These are phyloP conservation scores for Solanum corneliomulleri DNA, from an alignment of 257 asterid genomes.

Conservation along the genomic window DNA sequence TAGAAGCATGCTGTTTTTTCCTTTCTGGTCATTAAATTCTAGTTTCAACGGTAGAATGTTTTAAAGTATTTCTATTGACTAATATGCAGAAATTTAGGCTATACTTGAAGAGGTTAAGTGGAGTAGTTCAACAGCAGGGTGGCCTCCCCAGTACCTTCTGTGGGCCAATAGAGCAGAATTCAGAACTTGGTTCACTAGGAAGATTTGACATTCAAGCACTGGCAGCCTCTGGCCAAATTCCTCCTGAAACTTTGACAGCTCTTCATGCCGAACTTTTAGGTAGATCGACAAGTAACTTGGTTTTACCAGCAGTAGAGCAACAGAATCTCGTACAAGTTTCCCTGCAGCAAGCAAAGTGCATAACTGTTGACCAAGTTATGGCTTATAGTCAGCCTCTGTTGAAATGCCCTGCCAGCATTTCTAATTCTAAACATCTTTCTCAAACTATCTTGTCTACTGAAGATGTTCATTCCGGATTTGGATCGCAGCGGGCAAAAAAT, in stretches of 20 bases:
- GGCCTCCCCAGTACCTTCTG: conserved; percentile 43
- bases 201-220: conserved; percentile 56
- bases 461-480: conserved; percentile 25
- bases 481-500: conserved; percentile 36
- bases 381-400: conserved; percentile 47
- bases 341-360: conserved; percentile 38
- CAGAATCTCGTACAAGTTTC: conserved; percentile 42
- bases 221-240: conserved; percentile 58
- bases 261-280: conserved; percentile 57
- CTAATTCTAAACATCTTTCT: conserved; percentile 30
- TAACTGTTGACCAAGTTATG: conserved; percentile 32
- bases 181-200: conserved; percentile 46
- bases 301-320: conserved; percentile 50
- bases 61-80: conserved; percentile 1
- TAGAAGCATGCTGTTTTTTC: neutral
- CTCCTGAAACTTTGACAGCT: conserved; percentile 60
- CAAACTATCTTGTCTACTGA: conserved; percentile 27
- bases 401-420: conserved; percentile 38
- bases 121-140: conserved; percentile 61
- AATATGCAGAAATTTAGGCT: conserved; percentile 70
- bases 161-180: conserved; percentile 48
- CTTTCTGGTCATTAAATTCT: neutral
- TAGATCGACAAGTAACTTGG: conserved; percentile 37
- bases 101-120: conserved; percentile 70
- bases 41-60: neutral